Evolutionary conservation across 768 basidiomycete genomes (phyloP).

Genomic region (Auricularia auricula-judae): DNA sequence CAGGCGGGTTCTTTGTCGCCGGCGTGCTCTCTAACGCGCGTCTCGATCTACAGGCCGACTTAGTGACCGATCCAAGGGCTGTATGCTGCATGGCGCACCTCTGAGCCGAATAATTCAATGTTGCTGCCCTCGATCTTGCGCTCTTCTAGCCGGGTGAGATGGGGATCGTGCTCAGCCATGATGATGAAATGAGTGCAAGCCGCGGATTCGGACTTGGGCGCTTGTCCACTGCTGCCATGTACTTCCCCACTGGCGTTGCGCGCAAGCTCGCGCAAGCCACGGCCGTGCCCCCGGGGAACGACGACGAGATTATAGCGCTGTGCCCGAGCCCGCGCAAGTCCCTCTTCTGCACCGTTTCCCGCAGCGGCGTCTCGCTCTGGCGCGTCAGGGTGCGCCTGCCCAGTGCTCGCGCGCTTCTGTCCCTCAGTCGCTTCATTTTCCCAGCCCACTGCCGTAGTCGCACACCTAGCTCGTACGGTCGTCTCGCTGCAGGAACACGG

Average conservation of each 20-base stretch:
- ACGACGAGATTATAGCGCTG: conserved; percentile 47
- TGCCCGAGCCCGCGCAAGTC: conserved; percentile 60
- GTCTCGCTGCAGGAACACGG: conserved; percentile 76
- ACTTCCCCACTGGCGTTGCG: conserved; percentile 76
- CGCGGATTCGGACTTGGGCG: not conserved
- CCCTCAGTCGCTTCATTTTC: not conserved
- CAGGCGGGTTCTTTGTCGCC: conserved; percentile 42
- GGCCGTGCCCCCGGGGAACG: conserved; percentile 49
- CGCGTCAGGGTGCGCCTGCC: conserved; percentile 57
- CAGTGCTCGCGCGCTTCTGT: not conserved
- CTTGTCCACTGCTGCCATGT: conserved; percentile 35
- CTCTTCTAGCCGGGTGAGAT: conserved; percentile 34
- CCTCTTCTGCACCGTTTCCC: conserved; percentile 70
- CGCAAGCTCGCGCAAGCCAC: conserved; percentile 61
- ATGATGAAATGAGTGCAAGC: not conserved
- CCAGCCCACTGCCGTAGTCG: conserved; percentile 28
- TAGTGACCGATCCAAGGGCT: not conserved
- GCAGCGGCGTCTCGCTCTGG: conserved; percentile 66
- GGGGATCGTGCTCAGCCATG: conserved; percentile 20
- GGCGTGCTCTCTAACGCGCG: conserved; percentile 39
- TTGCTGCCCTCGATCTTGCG: conserved; percentile 56
- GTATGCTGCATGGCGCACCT: conserved; percentile 27
- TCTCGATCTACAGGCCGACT: conserved; percentile 35
- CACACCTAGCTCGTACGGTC: conserved; percentile 63
- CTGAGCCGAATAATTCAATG: conserved; percentile 51